Percentiles rank a stretch among this genome's conserved stretches.
These are phyloP conservation scores for Boletus vermiculosoides DNA, from an alignment of 768 basidiomycete genomes.

Conservation along the genomic window DNA sequence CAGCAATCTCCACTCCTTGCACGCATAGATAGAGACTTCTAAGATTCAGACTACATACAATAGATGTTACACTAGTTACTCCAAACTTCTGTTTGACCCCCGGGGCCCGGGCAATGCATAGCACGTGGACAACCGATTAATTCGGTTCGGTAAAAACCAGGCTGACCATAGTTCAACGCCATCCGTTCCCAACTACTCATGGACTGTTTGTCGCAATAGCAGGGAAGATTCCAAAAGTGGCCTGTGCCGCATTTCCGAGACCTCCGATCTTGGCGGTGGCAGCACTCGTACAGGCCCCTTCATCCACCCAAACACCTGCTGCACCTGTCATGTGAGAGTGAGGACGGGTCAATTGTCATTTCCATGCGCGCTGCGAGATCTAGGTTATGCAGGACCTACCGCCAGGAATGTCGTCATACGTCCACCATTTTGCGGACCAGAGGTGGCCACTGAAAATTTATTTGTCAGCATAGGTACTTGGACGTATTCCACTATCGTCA, in stretches of 20 bases:
- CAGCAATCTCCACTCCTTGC: too few relatives aligned
- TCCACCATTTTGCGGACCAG: conserved; percentile 54
- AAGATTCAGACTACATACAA: not conserved
- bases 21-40: too few relatives aligned
- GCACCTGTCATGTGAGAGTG: conserved; percentile 1
- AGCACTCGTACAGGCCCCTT: conserved; percentile 9
- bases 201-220: not conserved
- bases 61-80: not conserved
- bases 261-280: conserved; percentile 1
- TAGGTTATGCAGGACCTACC: conserved; percentile 20
- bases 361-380: not conserved
- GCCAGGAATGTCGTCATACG: conserved; percentile 37
- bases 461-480: not conserved
- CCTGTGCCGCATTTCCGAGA: conserved; percentile 1
- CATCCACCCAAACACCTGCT: conserved; percentile 19
- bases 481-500: conserved; percentile 1
- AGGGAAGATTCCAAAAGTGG: not conserved
- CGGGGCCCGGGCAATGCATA: not conserved
- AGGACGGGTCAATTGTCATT: not conserved
- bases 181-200: not conserved
- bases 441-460: conserved; percentile 39
- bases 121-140: not conserved
- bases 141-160: too few relatives aligned
- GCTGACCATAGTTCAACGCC: not conserved
- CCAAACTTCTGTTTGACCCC: not conserved